A percentile compares a stretch with the other conserved stretches of the same genome.
Evolutionary conservation across 2,329 filamentous ascomycete genomes (phyloP).

Genomic region (Trichoderma sp.): DNA sequence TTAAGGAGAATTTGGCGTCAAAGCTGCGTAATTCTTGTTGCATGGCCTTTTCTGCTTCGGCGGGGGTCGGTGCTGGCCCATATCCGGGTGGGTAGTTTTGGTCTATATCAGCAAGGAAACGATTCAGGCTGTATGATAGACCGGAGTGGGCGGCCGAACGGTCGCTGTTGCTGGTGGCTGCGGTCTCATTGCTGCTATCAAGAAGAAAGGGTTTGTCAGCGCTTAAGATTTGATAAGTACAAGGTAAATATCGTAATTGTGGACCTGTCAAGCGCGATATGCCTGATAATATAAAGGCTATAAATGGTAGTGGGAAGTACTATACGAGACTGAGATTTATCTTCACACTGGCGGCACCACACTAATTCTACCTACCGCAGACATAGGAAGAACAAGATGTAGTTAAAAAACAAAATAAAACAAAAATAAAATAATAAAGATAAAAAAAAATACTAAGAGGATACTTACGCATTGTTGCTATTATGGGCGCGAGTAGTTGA

Average conservation of each 20-base stretch:
- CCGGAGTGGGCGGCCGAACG: too few species aligned
- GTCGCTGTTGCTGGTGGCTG: not conserved
- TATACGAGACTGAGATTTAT: too few species aligned
- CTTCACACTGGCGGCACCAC: too few species aligned
- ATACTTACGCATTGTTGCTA: too few species aligned
- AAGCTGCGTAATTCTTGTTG: not conserved
- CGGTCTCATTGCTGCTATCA: not conserved
- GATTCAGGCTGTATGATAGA: not conserved
- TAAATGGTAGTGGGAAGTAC: too few species aligned
- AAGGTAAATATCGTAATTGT: not conserved
- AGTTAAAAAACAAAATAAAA: too few species aligned
- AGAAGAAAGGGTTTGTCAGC: not conserved
- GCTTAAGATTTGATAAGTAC: fast-evolving
- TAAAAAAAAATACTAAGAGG: too few species aligned
- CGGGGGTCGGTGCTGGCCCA: not conserved
- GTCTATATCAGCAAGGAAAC: not conserved
- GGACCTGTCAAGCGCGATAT: fast-evolving
- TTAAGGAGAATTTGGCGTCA: not conserved
- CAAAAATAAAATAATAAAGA: too few species aligned
- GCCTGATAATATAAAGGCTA: not conserved
- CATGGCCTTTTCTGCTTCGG: not conserved
- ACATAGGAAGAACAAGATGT: too few species aligned
- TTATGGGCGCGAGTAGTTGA: too few species aligned
- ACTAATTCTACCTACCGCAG: too few species aligned
- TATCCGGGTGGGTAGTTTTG: not conserved